These are phyloP conservation scores for Ustilago esculenta DNA, from an alignment of 1,284 basidiomycete species.

Conservation along the genomic window DNA sequence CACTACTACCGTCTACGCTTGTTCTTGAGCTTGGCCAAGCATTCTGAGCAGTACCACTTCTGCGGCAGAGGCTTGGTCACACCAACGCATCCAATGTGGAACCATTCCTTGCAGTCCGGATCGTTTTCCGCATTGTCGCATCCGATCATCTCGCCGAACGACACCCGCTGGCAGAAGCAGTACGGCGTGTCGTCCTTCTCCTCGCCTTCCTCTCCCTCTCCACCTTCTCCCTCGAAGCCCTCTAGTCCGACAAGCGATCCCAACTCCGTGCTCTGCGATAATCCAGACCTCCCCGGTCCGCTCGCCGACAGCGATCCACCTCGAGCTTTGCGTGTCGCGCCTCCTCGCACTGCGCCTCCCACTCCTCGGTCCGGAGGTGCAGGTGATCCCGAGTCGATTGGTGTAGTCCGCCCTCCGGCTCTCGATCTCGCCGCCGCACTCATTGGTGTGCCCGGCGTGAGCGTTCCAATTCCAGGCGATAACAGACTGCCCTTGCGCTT, in stretches of 20 bases:
- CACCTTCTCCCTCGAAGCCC: conserved; percentile 43
- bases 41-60: conserved; percentile 63
- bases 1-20: conserved; percentile 30
- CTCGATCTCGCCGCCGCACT: conserved; percentile 35
- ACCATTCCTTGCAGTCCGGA: conserved; percentile 65
- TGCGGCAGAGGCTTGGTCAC: conserved; percentile 63
- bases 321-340: conserved; percentile 30
- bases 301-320: conserved; percentile 34
- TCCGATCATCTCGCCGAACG: conserved; percentile 65
- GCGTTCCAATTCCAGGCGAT: conserved; percentile 18
- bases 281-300: conserved; percentile 31
- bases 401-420: conserved; percentile 41
- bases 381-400: conserved; percentile 42
- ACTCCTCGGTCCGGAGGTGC: conserved; percentile 41
- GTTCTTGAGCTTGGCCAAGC: conserved; percentile 49
- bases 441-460: conserved; percentile 40
- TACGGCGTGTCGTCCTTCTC: conserved; percentile 63
- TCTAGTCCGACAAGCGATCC: conserved; percentile 22
- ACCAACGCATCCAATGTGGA: conserved; percentile 66
- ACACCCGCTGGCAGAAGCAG: conserved; percentile 65
- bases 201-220: conserved; percentile 50
- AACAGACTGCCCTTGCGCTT: conserved; percentile 42
- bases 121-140: conserved; percentile 57
- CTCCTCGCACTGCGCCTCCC: conserved; percentile 31
- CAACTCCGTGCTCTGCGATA: conserved; percentile 39